A percentile compares a stretch with the other conserved stretches of the same genome.
Conservation (phyloP, 129 eudicot species). For the Flaveria robusta region DNA sequence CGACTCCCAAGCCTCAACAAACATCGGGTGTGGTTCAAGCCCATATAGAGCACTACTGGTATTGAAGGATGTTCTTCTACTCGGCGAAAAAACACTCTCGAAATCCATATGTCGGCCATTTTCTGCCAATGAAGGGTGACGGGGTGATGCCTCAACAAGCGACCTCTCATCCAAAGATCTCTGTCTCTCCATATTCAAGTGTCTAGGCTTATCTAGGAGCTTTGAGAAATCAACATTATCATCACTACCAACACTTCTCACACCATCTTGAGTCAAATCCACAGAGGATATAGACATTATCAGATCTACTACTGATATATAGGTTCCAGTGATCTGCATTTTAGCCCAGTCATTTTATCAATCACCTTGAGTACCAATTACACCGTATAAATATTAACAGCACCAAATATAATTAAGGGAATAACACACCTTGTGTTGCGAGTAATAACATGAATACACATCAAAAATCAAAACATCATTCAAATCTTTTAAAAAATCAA, state of each 20-base stretch:
- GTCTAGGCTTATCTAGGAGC: constrained; percentile 57
- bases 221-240: constrained; percentile 74
- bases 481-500: not conserved
- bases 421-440: not conserved
- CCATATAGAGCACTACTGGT: constrained; percentile 59
- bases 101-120: constrained; percentile 49
- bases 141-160: constrained; percentile 67
- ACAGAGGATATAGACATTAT: constrained; percentile 54
- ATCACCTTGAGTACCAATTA: not conserved
- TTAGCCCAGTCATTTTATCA: constrained; percentile 10
- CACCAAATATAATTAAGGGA: not conserved
- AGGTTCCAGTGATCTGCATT: constrained; percentile 41
- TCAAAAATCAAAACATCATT: constrained; percentile 2
- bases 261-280: constrained; percentile 48
- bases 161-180: constrained; percentile 76
- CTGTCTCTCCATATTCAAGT: constrained; percentile 72
- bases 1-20: constrained; percentile 86
- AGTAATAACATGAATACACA: constrained; percentile 5
- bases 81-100: constrained; percentile 51
- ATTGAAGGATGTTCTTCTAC: constrained; percentile 60
- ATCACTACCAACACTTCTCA: constrained; percentile 37
- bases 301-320: not conserved
- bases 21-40: constrained; percentile 58
- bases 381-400: not conserved
- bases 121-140: constrained; percentile 51